Conservation (phyloP, 2,329 filamentous ascomycete species). For the Fusarium avenaceum region DNA sequence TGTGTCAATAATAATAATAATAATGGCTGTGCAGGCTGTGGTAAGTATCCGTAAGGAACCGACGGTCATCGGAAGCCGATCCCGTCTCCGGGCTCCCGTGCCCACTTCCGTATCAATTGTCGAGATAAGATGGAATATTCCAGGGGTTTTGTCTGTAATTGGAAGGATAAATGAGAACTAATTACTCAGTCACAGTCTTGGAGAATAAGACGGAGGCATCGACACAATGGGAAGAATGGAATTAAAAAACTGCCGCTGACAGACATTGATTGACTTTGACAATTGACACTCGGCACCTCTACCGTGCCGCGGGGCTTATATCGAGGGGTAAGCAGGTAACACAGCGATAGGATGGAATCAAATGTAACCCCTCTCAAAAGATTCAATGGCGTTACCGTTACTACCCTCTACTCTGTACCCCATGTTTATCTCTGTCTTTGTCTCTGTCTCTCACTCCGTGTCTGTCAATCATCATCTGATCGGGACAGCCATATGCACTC, state of each 20-base stretch:
- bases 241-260: neutral
- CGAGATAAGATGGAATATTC: conserved; percentile 6
- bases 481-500: conserved; percentile 18
- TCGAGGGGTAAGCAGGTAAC: conserved; percentile 20
- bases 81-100: conserved; percentile 23
- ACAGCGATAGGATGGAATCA: conserved; percentile 11
- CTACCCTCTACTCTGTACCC: neutral
- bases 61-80: conserved; percentile 37
- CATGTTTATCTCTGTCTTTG: neutral
- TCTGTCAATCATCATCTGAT: conserved; percentile 38
- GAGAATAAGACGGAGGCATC: neutral
- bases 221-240: neutral
- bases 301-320: conserved; percentile 3
- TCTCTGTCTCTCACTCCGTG: neutral
- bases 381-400: neutral
- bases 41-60: conserved; percentile 1
- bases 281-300: neutral
- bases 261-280: neutral
- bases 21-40: neutral
- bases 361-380: conserved; percentile 8
- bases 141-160: neutral
- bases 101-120: conserved; percentile 18
- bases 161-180: conserved; percentile 12
- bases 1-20: neutral
- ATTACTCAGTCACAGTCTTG: too few relatives aligned